Evolutionary conservation across 2,329 filamentous ascomycete genomes (phyloP), one percentile per base, ranked within the genome.

Genomic region (Alternaria brassicae): DNA sequence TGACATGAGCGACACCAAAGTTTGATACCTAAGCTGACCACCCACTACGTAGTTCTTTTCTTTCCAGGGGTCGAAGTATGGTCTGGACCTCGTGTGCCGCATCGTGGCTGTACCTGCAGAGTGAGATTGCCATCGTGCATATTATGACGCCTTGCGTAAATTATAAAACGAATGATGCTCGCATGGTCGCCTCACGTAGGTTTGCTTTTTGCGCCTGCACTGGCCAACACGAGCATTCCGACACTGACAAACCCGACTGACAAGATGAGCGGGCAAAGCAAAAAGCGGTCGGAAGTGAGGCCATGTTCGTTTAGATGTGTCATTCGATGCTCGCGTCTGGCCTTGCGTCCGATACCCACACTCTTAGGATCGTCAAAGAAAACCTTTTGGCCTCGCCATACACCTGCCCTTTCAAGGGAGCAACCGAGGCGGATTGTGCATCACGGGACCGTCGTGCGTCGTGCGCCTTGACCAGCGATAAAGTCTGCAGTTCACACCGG

Each of bases 341-440:
- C 44, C 30, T 48, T 23, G 30, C 44, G 30, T 48, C 30, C 30
- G 21, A 23, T 48, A 34, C 19, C 44, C 44, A 48, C 44, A 34
- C 28, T 23, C 34, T 19, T 34, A 40, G 21, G 25, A 42, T 30
- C 17, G 32, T 48, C 41, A 19, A 54, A 37, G 30, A 45, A 49
- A 23, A 45, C 53, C 28, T 36, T 36, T 30, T 45, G 40, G 30
- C 28, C 32, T 41, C 28, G 27, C 23, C 51, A 32, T 30, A 27
- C 56, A 58, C 56, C 42, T 58, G 56, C 56, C 56, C 50, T 54
- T 58, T 58, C 34, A 47, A 49, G 56, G 50, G 56, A 49, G 36
- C 42, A 58, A 42, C 56, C 56, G 56, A 49, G 51, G 40, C 53
- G 50, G 56, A 55, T 48, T 54, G 42, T 58, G 56, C 50, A 41